Base-by-base conservation (phyloP, 2,329 filamentous ascomycete genomes). In the Cordyceps sp. region DNA sequence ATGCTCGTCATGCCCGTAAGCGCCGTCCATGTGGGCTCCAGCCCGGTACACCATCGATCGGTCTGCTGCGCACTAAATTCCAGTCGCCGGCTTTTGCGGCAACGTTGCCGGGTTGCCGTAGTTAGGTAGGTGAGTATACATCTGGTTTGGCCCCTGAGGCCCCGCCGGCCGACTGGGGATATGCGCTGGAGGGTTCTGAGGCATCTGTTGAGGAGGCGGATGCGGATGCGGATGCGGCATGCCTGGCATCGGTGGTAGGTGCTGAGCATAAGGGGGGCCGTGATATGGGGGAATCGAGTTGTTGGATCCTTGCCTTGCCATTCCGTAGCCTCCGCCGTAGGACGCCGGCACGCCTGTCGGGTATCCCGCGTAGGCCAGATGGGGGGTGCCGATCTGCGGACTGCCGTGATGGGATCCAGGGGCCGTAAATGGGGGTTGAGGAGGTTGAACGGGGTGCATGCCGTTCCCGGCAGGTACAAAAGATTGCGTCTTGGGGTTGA, bases 401-500 rank as follows among this genome's bases (percentile, higher is more conserved):
- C 66, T 70, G 26, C 64, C 56, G 32, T 66, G 62, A 37, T 68
- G 65, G 25, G 59, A 62, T 25, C 57, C 59, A 8, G 56, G 56
- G 22, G 61, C 61, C 27, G 54, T 61, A 37, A 62, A 71, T 1
- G 60, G 58, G 13, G 58, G 59, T 37, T 62, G 56, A 6, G 62
- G 57, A 21, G 57, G 56, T 26, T 61, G 64, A 40, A 63, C 58
- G 4, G 63, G 57, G 20, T 58, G 54, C 50, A 67, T 62, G 18
- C 61, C 58, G 39, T 54, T 61, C 37, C 70, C 48, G 14, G 56
- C 53, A 29, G 88, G 88, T 17, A 93, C 72, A 53, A 96, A 94
- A 0, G 86, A 81, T 47, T 93, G 82, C 13, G 82, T 94, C 57
- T 93, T 86, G 1, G 86, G 88, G 48, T 94, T 94, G 59, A 96